Evolutionary conservation across 169 alveolate species (phyloP).

Genomic region (Fabrea salina): DNA sequence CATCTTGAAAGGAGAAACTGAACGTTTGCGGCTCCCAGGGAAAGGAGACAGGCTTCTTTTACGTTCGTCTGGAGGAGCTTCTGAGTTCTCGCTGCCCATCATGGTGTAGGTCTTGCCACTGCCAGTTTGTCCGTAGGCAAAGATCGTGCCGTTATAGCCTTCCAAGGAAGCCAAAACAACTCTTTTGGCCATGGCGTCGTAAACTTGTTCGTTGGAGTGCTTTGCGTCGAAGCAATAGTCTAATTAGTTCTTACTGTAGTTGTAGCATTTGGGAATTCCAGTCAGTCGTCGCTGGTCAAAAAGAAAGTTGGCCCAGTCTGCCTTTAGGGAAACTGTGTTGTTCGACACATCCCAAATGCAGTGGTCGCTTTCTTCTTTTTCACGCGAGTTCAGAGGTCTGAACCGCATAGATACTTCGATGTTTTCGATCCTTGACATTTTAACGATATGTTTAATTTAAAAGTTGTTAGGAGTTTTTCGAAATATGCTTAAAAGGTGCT

Average conservation of each 20-base stretch:
- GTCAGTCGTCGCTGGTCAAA: background rate
- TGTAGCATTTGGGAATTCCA: background rate
- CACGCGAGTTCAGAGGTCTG: slow-evolving; percentile 43
- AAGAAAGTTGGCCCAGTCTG: background rate
- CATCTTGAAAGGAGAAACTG: slow-evolving; percentile 35
- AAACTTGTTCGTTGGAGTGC: slow-evolving; percentile 43
- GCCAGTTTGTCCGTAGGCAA: slow-evolving; percentile 62
- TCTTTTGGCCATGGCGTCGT: slow-evolving; percentile 37
- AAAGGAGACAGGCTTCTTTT: background rate
- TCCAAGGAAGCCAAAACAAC: slow-evolving; percentile 49
- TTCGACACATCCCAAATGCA: slow-evolving; percentile 27
- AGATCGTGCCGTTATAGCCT: slow-evolving; percentile 72
- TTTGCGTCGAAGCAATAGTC: slow-evolving; percentile 60
- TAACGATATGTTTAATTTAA: too few species aligned
- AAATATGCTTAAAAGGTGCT: too few species aligned
- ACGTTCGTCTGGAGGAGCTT: too few species aligned
- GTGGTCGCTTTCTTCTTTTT: slow-evolving; percentile 29
- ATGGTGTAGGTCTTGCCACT: slow-evolving; percentile 65
- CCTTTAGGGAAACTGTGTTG: slow-evolving; percentile 4
- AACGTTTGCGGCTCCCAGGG: too few species aligned
- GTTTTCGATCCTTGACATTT: slow-evolving; percentile 48
- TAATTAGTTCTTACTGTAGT: slow-evolving; percentile 23
- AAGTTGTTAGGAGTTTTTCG: too few species aligned
- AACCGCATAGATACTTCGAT: slow-evolving; percentile 52
- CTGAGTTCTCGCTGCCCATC: slow-evolving; percentile 55